Percentiles rank a stretch among this genome's conserved stretches.
Evolutionary conservation across 2,329 filamentous ascomycete species (phyloP).

Genomic region (Hypoxylon sp.): DNA sequence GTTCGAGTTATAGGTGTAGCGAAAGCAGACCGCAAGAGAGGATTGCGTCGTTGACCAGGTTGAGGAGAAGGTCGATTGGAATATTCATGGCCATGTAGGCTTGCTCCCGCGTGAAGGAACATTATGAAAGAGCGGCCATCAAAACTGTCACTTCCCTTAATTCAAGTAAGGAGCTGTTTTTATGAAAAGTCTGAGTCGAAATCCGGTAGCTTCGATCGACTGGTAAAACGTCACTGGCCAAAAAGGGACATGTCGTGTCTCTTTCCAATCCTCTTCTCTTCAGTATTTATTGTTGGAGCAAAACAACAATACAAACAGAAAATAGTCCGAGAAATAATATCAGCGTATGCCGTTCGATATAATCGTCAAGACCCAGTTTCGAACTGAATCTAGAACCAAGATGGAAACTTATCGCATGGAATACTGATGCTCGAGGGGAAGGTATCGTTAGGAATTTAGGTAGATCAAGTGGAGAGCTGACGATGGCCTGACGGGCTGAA

Average conservation of each 20-base stretch:
- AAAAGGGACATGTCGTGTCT: slow-evolving; percentile 17
- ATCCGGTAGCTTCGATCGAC: slow-evolving; percentile 32
- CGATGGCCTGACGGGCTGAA: slow-evolving; percentile 41
- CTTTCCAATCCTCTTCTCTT: not conserved
- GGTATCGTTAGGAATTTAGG: slow-evolving; percentile 13
- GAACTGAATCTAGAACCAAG: slow-evolving; percentile 9
- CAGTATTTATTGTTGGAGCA: slow-evolving; percentile 1
- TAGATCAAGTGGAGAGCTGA: slow-evolving; percentile 14
- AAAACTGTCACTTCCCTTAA: slow-evolving; percentile 32
- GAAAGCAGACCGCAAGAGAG: slow-evolving; percentile 52
- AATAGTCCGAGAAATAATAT: not conserved
- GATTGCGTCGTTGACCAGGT: slow-evolving; percentile 49
- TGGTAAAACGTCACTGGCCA: slow-evolving; percentile 17
- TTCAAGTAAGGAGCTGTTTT: slow-evolving; percentile 19
- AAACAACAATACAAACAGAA: not conserved
- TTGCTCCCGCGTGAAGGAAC: slow-evolving; percentile 73
- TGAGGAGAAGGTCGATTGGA: slow-evolving; percentile 59
- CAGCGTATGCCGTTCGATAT: not conserved
- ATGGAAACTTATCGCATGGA: slow-evolving; percentile 19
- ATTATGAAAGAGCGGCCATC: slow-evolving; percentile 57
- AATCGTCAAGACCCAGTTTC: slow-evolving; percentile 19
- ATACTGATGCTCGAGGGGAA: slow-evolving; percentile 28
- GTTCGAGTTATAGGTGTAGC: slow-evolving; percentile 48
- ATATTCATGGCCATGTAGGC: slow-evolving; percentile 73
- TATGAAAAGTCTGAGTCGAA: slow-evolving; percentile 29